phyloP scores from a whole-genome alignment of 2,329 filamentous ascomycete species.

The Exophiala alcalophila region DNA sequence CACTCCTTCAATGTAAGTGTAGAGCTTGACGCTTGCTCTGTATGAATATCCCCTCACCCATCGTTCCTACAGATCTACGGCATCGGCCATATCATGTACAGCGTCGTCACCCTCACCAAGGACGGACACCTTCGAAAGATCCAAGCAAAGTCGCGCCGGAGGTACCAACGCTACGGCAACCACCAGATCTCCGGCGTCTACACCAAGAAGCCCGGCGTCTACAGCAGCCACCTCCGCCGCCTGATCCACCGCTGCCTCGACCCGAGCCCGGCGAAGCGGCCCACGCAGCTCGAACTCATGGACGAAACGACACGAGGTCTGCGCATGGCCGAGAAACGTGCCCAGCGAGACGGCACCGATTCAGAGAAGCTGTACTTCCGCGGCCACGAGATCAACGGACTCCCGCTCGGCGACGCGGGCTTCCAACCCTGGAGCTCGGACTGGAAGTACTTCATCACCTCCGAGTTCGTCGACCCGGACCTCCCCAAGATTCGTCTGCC shows the following conservation, averaged over 20 bases:
- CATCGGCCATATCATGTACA: slow-evolving; percentile 15
- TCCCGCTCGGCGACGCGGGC: slow-evolving; percentile 15
- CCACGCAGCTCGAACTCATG: slow-evolving; percentile 19
- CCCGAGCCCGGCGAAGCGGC: slow-evolving; percentile 18
- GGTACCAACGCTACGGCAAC: slow-evolving; percentile 14
- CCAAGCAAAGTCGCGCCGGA: slow-evolving; percentile 4
- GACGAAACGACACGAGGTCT: slow-evolving; percentile 14
- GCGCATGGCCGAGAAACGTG: slow-evolving; percentile 6
- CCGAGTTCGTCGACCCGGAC: slow-evolving; percentile 20
- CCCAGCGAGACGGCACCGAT: not conserved
- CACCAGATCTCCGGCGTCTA: slow-evolving; percentile 18
- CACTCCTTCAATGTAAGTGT: slow-evolving; percentile 16
- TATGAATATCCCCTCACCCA: not conserved
- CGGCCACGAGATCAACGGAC: slow-evolving; percentile 25
- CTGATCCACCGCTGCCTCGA: slow-evolving; percentile 20
- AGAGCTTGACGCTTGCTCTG: not conserved
- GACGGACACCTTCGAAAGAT: not conserved
- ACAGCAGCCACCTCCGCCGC: slow-evolving; percentile 17
- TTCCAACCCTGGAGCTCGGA: slow-evolving; percentile 2
- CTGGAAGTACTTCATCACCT: not conserved
- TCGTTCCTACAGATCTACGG: slow-evolving; percentile 12
- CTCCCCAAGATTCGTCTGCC: slow-evolving; percentile 11
- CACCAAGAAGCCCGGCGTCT: slow-evolving; percentile 11
- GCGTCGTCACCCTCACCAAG: slow-evolving; percentile 8
- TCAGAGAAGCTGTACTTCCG: slow-evolving; percentile 21